Percentiles rank a stretch among this genome's conserved stretches.
These are phyloP conservation scores for Grosmannia penicillata DNA, from an alignment of 2,329 filamentous ascomycete genomes.

Conservation along the genomic window DNA sequence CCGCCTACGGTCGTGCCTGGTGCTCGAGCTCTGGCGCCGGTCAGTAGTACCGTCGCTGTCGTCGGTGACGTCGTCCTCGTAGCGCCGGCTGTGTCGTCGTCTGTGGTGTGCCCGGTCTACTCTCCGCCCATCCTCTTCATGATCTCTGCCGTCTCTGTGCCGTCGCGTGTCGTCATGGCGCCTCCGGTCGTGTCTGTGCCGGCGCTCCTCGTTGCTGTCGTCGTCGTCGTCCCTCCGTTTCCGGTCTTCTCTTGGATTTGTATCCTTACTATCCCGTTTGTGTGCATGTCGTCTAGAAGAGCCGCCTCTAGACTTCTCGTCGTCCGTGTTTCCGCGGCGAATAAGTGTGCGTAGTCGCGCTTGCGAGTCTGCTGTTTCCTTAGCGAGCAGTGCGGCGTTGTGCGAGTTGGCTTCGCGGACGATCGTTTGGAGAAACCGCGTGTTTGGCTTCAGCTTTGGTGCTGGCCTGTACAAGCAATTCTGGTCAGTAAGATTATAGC, in stretches of 20 bases:
- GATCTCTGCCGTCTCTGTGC: not conserved
- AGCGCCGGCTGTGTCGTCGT: too few relatives aligned
- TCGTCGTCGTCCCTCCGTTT: not conserved
- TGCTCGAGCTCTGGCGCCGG: not conserved
- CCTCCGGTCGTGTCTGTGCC: not conserved
- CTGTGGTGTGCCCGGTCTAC: not conserved
- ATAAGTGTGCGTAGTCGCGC: slow-evolving; percentile 49
- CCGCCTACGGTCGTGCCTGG: not conserved
- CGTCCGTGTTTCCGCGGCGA: not conserved
- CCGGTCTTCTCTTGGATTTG: not conserved
- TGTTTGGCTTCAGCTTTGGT: slow-evolving; percentile 75
- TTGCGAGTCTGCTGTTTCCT: slow-evolving; percentile 66
- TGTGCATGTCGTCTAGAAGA: not conserved
- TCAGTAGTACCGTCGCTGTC: not conserved
- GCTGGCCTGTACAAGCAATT: slow-evolving; percentile 41
- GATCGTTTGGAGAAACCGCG: slow-evolving; percentile 73
- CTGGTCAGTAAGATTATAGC: not conserved
- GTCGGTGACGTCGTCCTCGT: not conserved
- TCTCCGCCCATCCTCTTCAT: not conserved
- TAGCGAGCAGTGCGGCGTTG: slow-evolving; percentile 74
- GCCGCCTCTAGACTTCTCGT: not conserved
- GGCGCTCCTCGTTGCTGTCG: not conserved
- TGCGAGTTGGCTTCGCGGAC: slow-evolving; percentile 79
- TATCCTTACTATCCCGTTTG: not conserved
- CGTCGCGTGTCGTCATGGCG: not conserved